phyloP scores from a whole-genome alignment of 305 asterid species.

The Rubia balearica region DNA sequence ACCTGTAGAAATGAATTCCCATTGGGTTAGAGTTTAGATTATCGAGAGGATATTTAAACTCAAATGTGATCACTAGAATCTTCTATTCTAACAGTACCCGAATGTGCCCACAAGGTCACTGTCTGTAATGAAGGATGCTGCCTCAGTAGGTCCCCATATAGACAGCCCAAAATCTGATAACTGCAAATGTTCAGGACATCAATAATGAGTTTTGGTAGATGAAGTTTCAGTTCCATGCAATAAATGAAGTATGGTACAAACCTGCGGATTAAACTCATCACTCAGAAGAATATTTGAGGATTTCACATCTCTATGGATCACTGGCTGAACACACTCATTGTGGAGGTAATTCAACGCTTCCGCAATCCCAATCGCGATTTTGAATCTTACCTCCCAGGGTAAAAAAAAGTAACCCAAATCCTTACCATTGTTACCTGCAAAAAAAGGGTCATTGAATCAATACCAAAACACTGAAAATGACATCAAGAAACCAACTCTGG shows the following conservation, averaged over 20 bases:
- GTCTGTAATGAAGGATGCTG: slow-evolving; percentile 51
- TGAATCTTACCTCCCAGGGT: slow-evolving; percentile 70
- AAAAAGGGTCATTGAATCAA: not conserved
- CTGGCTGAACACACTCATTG: slow-evolving; percentile 44
- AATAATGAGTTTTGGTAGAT: not conserved
- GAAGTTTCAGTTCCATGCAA: not conserved
- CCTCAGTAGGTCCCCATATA: slow-evolving; percentile 64
- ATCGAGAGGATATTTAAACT: too few relatives aligned
- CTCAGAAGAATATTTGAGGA: slow-evolving; percentile 73
- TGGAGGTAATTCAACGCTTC: slow-evolving; percentile 78
- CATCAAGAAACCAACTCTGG: not conserved
- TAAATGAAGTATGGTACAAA: slow-evolving; percentile 10
- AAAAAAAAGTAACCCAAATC: slow-evolving; percentile 22
- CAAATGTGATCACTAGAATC: too few relatives aligned
- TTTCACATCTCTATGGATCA: slow-evolving; percentile 78
- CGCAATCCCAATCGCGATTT: slow-evolving; percentile 64
- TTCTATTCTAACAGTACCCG: slow-evolving; percentile 23
- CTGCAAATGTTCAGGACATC: slow-evolving; percentile 24
- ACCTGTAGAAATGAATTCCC: slow-evolving; percentile 3
- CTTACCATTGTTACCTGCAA: slow-evolving; percentile 31
- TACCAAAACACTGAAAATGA: slow-evolving; percentile 3
- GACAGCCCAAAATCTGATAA: slow-evolving; percentile 89
- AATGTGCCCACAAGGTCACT: slow-evolving; percentile 87
- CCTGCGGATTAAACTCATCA: slow-evolving; percentile 67
- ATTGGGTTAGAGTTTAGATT: too few relatives aligned